These are phyloP conservation scores for Isabelozyma heimii DNA, from an alignment of 805 yeast genomes.

Conservation along the genomic window DNA sequence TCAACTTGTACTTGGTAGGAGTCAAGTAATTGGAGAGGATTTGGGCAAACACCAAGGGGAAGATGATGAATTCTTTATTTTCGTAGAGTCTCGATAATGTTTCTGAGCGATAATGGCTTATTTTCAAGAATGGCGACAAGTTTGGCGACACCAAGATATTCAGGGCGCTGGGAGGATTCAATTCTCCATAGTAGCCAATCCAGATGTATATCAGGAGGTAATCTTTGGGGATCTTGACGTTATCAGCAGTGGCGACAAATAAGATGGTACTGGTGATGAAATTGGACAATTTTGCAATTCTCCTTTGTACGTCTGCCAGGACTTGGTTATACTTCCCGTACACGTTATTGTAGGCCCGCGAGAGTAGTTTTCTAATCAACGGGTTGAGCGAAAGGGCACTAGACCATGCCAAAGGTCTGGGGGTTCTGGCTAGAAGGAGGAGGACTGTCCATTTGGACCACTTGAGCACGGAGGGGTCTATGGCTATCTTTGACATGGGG, in stretches of 20 bases:
- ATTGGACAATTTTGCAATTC: slow-evolving; percentile 19
- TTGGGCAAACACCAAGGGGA: slow-evolving; percentile 37
- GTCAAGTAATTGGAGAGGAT: slow-evolving; percentile 39
- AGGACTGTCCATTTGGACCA: slow-evolving; percentile 28
- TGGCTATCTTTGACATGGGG: background rate
- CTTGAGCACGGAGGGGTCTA: slow-evolving; percentile 10
- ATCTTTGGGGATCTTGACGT: slow-evolving; percentile 33
- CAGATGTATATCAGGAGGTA: slow-evolving; percentile 32
- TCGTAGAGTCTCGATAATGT: slow-evolving; percentile 19
- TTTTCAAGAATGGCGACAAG: slow-evolving; percentile 20
- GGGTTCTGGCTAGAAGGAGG: slow-evolving; percentile 20
- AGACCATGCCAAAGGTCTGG: slow-evolving; percentile 24
- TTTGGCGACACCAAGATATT: slow-evolving; percentile 26
- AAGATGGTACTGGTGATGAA: slow-evolving; percentile 18
- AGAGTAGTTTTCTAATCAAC: slow-evolving; percentile 13
- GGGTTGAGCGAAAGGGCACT: slow-evolving; percentile 34
- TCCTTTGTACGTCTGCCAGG: slow-evolving; percentile 10
- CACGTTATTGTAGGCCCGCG: background rate
- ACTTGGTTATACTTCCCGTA: background rate
- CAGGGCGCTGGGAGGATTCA: slow-evolving; percentile 33
- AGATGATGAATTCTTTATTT: slow-evolving; percentile 31
- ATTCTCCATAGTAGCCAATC: slow-evolving; percentile 25
- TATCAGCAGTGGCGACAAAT: slow-evolving; percentile 23
- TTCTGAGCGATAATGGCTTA: slow-evolving; percentile 17
- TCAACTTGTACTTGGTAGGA: slow-evolving; percentile 33